A percentile compares a stretch with the other conserved stretches of the same genome.
These are phyloP conservation scores for Cymbopogon citratus DNA, from an alignment of 176 grass and related monocot genomes.

Conservation along the genomic window DNA sequence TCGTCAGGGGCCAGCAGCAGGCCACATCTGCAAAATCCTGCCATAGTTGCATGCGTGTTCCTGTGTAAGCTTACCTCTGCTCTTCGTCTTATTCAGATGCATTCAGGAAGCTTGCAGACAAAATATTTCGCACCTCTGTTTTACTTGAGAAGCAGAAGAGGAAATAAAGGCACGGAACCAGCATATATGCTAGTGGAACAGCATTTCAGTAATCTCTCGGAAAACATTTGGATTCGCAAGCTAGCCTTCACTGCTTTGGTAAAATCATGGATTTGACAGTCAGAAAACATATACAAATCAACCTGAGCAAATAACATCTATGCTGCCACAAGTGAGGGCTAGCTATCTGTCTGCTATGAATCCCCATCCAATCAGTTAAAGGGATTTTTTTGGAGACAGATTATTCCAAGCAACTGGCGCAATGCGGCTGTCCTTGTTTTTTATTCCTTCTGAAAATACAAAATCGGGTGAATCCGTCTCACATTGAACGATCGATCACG, in stretches of 20 bases:
- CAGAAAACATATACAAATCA: slow-evolving; percentile 3
- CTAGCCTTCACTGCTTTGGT: too few species aligned
- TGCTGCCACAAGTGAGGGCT: not conserved
- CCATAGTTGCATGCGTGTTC: not conserved
- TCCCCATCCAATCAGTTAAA: not conserved
- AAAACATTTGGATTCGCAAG: slow-evolving; percentile 5
- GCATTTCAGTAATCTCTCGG: not conserved
- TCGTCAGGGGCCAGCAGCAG: not conserved
- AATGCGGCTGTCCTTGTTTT: not conserved
- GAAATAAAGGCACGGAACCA: not conserved
- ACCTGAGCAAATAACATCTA: slow-evolving; percentile 12
- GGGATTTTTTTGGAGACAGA: not conserved
- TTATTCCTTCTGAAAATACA: not conserved
- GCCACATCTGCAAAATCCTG: not conserved
- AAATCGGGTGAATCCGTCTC: slow-evolving; percentile 3
- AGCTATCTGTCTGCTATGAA: not conserved
- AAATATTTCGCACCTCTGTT: not conserved
- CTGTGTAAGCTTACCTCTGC: not conserved
- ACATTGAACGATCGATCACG: not conserved
- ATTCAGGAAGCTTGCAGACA: not conserved
- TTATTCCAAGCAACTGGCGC: slow-evolving; percentile 25
- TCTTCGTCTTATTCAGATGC: not conserved
- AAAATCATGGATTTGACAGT: not conserved
- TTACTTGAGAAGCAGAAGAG: not conserved
- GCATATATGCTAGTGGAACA: slow-evolving; percentile 9